A percentile compares a stretch with the other conserved stretches of the same genome.
These are phyloP conservation scores for Vaccinium vitisidaea DNA, from an alignment of 148 eudicot genomes.

Conservation along the genomic window DNA sequence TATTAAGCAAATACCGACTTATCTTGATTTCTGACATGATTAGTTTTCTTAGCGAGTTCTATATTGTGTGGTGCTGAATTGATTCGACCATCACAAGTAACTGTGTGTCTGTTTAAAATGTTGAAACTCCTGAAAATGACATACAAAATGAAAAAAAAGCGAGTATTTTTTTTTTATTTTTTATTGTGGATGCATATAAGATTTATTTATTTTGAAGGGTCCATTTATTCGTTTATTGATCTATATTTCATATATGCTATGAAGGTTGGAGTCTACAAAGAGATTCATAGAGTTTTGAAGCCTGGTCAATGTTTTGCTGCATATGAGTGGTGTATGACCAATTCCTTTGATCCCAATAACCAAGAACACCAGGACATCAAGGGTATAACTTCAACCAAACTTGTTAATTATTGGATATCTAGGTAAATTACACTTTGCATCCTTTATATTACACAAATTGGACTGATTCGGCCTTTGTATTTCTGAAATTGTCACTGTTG, in stretches of 20 bases:
- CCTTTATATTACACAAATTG: background rate
- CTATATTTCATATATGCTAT: background rate
- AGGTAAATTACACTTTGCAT: background rate
- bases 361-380: constrained; percentile 81
- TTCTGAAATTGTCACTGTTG: background rate
- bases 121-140: no score
- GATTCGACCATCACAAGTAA: background rate
- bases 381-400: constrained; percentile 30
- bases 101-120: background rate
- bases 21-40: no score
- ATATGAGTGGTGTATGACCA: constrained; percentile 97
- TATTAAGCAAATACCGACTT: no score
- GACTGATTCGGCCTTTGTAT: background rate
- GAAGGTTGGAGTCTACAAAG: constrained; percentile 89
- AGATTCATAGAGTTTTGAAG: constrained; percentile 76
- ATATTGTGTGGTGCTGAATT: no score
- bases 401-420: background rate
- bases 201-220: background rate
- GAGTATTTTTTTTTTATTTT: background rate
- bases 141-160: background rate
- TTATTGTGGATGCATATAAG: background rate
- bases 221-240: constrained; percentile 5
- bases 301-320: constrained; percentile 96
- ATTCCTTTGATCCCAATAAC: constrained; percentile 69
- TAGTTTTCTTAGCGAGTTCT: no score